A percentile compares a stretch with the other conserved stretches of the same genome.
Evolutionary conservation across 2,329 filamentous ascomycete species (phyloP).

Genomic region (Monosporascus ibericus): DNA sequence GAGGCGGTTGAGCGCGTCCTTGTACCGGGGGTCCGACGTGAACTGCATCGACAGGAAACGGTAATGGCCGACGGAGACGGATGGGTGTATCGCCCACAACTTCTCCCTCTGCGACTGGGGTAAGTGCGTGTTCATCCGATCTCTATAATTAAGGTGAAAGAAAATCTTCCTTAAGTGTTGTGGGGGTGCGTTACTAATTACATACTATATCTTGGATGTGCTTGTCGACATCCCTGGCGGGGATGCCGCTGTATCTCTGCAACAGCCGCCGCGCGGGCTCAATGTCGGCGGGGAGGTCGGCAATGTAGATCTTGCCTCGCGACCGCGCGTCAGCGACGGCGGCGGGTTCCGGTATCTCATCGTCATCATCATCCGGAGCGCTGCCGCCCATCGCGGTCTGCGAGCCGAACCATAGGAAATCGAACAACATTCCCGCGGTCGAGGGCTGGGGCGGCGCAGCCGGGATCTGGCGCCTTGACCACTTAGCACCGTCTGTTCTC

Average conservation of each 20-base stretch:
- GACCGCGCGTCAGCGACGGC: neutral
- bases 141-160: neutral
- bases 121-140: neutral
- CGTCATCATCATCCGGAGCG: neutral
- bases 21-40: slow-evolving; percentile 35
- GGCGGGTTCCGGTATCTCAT: neutral
- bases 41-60: slow-evolving; percentile 41
- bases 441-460: too few relatives aligned
- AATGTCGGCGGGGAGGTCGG: slow-evolving; percentile 21
- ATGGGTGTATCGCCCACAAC: slow-evolving; percentile 38
- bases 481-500: too few relatives aligned
- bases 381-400: too few relatives aligned
- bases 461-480: too few relatives aligned
- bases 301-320: slow-evolving; percentile 16
- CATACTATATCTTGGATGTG: slow-evolving; percentile 23
- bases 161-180: neutral
- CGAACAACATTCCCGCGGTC: too few relatives aligned
- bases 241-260: slow-evolving; percentile 23
- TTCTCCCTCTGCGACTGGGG: slow-evolving; percentile 32
- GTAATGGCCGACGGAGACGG: slow-evolving; percentile 43
- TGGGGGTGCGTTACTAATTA: neutral
- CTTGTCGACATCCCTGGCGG: slow-evolving; percentile 18
- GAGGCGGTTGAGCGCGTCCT: slow-evolving; percentile 35
- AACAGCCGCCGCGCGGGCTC: slow-evolving; percentile 18
- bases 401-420: too few relatives aligned